Percentiles rank a stretch among this genome's conserved stretches.
Evolutionary conservation across 306 rosid species (phyloP).

Genomic region (Trichosanthes cucumerina): DNA sequence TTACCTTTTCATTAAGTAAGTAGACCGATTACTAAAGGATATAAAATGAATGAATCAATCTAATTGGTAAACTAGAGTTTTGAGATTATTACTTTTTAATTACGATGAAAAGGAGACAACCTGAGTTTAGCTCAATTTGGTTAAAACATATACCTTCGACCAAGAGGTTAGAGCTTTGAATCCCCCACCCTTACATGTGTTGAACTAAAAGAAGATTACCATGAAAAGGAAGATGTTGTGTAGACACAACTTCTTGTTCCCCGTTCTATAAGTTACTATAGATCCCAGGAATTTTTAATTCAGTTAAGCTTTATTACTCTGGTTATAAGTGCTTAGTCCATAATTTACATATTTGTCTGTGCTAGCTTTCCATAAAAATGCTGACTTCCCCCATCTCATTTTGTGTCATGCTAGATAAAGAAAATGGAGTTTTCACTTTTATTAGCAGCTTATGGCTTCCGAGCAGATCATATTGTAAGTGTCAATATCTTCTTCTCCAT

Average conservation of each 20-base stretch:
- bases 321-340: not conserved
- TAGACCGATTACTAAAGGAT: not conserved
- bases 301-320: not conserved
- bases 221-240: not conserved
- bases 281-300: not conserved
- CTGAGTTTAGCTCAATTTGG: not conserved
- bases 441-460: slow-evolving; percentile 55
- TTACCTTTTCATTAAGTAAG: not conserved
- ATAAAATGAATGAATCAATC: not conserved
- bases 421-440: slow-evolving; percentile 23
- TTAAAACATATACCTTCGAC: too few species aligned
- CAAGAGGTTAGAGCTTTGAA: too few species aligned
- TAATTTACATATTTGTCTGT: not conserved
- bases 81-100: not conserved
- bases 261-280: not conserved
- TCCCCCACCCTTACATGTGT: too few species aligned
- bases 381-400: slow-evolving; percentile 17
- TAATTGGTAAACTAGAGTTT: not conserved
- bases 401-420: slow-evolving; percentile 41
- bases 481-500: slow-evolving; percentile 5
- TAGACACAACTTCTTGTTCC: not conserved
- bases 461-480: slow-evolving; percentile 76
- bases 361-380: not conserved
- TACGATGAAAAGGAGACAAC: not conserved
- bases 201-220: not conserved